These are phyloP conservation scores for Coprinopsis strossmayeri DNA, from an alignment of 768 basidiomycete species.

Conservation along the genomic window DNA sequence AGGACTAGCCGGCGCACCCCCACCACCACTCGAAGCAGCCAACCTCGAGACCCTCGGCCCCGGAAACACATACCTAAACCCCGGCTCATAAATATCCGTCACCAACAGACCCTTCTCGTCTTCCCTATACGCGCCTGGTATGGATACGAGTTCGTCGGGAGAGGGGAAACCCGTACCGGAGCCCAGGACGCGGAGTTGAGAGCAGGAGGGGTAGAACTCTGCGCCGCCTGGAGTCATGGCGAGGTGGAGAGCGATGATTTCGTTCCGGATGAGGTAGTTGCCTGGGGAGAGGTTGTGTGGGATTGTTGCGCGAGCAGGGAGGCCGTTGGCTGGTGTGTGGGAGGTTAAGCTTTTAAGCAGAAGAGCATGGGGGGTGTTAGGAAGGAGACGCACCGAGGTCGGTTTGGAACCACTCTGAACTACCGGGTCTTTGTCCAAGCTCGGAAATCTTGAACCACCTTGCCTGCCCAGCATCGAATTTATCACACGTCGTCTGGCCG, in stretches of 20 bases:
- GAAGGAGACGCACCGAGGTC: conserved; percentile 38
- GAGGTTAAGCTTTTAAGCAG: too few relatives aligned
- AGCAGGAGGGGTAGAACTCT: conserved; percentile 74
- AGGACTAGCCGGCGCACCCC: too few relatives aligned
- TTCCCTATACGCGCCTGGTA: conserved; percentile 68
- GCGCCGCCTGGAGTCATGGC: conserved; percentile 52
- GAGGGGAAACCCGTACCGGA: conserved; percentile 40
- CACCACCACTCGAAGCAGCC: too few relatives aligned
- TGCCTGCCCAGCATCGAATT: conserved; percentile 51
- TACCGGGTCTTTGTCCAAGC: conserved; percentile 32
- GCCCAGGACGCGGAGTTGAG: conserved; percentile 48
- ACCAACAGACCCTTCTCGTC: too few relatives aligned
- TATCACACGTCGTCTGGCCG: conserved; percentile 45
- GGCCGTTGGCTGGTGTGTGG: conserved; percentile 35
- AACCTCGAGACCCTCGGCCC: too few relatives aligned
- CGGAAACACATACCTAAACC: too few relatives aligned
- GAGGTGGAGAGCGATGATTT: conserved; percentile 70
- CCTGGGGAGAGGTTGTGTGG: conserved; percentile 52
- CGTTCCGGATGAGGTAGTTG: conserved; percentile 68
- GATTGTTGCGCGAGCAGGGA: conserved; percentile 30
- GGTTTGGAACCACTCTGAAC: conserved; percentile 44
- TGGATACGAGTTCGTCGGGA: conserved; percentile 39
- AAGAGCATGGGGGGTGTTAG: too few relatives aligned
- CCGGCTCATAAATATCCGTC: too few relatives aligned
- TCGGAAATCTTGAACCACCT: conserved; percentile 74